Conservation (phyloP, 163 green algal species). For the Scenedesmus sp. region DNA sequence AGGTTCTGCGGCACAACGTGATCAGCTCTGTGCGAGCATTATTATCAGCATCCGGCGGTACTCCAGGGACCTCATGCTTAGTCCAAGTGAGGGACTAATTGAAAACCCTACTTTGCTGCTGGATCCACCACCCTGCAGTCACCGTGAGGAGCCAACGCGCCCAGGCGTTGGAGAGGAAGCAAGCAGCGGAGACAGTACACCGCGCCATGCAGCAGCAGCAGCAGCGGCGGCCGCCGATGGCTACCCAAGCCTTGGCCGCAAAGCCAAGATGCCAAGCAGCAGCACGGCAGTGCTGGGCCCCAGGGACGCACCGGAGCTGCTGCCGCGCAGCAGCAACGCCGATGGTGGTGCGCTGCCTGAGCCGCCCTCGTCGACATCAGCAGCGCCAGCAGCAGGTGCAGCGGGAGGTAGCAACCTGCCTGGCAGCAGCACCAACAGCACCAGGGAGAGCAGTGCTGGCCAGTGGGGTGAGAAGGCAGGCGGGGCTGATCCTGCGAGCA, state of each 20-base stretch:
- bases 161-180: background rate
- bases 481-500: background rate
- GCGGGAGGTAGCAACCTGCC: constrained; percentile 12
- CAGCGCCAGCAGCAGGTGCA: background rate
- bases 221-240: background rate
- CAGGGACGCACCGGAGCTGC: background rate
- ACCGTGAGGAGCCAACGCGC: background rate
- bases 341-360: background rate
- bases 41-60: too few relatives aligned
- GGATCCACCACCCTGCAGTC: background rate
- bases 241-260: background rate
- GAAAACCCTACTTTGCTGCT: background rate
- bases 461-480: background rate
- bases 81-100: background rate
- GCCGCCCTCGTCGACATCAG: background rate
- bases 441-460: background rate
- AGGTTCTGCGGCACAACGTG: too few relatives aligned
- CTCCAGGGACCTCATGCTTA: background rate
- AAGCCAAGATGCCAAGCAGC: background rate
- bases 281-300: background rate
- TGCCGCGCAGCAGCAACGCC: background rate
- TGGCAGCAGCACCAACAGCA: background rate
- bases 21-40: too few relatives aligned
- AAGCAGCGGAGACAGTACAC: background rate
- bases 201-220: background rate